phyloP scores from a whole-genome alignment of 192 early-diverging fungal species.

The Backusella morwellensis region DNA sequence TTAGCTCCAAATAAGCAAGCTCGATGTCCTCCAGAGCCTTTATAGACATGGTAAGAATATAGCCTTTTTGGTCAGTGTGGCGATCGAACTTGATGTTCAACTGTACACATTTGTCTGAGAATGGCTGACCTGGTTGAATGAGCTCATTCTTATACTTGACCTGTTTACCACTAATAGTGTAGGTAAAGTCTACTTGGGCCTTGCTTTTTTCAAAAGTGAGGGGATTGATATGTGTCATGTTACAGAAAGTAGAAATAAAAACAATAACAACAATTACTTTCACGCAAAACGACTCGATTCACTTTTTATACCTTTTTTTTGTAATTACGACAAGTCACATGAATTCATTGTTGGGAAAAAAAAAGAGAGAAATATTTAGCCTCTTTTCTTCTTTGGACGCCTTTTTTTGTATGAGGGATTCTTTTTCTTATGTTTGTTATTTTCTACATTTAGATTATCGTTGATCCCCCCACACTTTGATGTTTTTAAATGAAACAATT shows the following conservation, averaged over 20 bases:
- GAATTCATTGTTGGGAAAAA: slow-evolving; percentile 2
- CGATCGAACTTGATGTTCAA: slow-evolving; percentile 6
- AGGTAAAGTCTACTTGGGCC: neutral
- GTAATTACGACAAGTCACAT: neutral
- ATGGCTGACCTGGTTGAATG: neutral
- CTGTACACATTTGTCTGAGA: neutral
- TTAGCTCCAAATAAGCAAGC: slow-evolving; percentile 21
- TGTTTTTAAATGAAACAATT: neutral
- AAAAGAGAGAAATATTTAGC: neutral
- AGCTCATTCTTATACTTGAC: neutral
- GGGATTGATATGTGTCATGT: neutral
- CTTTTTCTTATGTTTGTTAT: neutral
- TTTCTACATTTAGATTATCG: neutral
- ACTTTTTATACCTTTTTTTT: neutral
- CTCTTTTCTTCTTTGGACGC: neutral
- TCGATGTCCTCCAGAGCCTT: slow-evolving; percentile 16
- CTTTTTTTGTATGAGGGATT: neutral
- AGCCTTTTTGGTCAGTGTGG: slow-evolving; percentile 4
- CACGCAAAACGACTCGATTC: neutral
- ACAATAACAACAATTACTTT: neutral
- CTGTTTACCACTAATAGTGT: neutral
- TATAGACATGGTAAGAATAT: slow-evolving; percentile 12
- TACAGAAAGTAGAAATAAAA: neutral
- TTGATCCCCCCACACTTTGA: neutral
- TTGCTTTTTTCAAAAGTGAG: neutral